Percentiles rank a stretch among this genome's conserved stretches.
Evolutionary conservation across 345 rosid genomes (phyloP).

Genomic region (Citrus maxima): DNA sequence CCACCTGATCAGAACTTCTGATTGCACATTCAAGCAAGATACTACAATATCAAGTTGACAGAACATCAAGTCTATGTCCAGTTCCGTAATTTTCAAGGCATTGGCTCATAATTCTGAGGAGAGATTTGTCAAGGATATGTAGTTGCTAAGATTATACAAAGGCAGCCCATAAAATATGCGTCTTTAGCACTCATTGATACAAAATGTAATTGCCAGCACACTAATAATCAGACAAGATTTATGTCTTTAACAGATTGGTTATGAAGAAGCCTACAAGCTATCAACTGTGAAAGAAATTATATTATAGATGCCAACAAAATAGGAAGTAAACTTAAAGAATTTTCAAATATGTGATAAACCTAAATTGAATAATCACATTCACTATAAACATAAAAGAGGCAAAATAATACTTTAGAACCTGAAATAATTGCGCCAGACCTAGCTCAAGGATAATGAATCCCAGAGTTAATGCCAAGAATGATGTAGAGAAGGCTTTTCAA

Average conservation of each 20-base stretch:
- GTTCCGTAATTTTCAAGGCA: background rate
- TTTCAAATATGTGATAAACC: background rate
- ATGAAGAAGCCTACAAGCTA: background rate
- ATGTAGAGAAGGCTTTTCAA: background rate
- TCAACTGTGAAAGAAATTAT: background rate
- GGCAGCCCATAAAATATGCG: background rate
- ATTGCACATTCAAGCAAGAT: conserved; percentile 9
- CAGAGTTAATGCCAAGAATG: background rate
- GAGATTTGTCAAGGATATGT: background rate
- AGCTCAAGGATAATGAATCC: background rate
- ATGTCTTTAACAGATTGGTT: background rate
- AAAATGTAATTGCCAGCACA: background rate
- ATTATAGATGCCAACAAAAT: background rate
- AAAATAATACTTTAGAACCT: background rate
- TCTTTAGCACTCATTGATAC: background rate
- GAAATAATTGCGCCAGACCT: background rate
- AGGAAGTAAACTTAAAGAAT: background rate
- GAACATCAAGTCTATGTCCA: background rate
- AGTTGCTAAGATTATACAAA: background rate
- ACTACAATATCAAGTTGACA: background rate
- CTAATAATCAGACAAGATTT: background rate
- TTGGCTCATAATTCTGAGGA: background rate
- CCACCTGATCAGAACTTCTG: conserved; percentile 10
- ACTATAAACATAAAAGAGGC: background rate
- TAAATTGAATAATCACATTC: background rate